Evolutionary conservation across 768 basidiomycete genomes (phyloP).

Genomic region (Leccinum uliginosum): DNA sequence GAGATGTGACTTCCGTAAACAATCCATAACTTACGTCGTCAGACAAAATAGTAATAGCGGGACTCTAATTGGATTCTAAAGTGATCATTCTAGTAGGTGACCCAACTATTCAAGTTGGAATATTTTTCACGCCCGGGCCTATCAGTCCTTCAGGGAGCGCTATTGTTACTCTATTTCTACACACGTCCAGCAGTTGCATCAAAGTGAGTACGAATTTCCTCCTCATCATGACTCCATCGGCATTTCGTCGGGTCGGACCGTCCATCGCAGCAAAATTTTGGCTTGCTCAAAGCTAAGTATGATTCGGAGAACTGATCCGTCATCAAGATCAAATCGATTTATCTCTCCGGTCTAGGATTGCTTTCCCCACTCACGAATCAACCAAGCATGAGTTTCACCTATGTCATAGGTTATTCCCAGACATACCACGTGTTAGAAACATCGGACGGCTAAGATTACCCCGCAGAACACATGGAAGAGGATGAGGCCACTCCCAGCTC

Average conservation of each 20-base stretch:
- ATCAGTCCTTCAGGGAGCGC: too few species aligned
- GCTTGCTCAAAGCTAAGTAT: not conserved
- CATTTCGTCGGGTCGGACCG: not conserved
- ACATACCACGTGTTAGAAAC: not conserved
- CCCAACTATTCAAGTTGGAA: too few species aligned
- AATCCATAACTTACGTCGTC: too few species aligned
- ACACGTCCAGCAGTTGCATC: not conserved
- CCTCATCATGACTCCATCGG: too few species aligned
- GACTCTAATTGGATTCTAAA: not conserved
- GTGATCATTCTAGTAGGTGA: too few species aligned
- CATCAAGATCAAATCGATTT: not conserved
- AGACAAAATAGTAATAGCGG: not conserved
- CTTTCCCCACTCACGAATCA: not conserved
- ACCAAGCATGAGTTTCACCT: slow-evolving; percentile 41
- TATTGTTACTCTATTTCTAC: not conserved
- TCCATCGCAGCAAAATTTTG: not conserved
- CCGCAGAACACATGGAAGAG: slow-evolving; percentile 89
- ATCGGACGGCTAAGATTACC: not conserved
- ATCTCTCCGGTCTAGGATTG: not conserved
- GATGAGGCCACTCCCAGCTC: slow-evolving; percentile 72
- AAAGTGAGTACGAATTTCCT: not conserved
- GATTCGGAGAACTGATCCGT: not conserved
- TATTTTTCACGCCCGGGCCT: too few species aligned
- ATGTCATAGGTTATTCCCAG: slow-evolving; percentile 50
- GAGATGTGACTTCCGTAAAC: not conserved